A percentile compares a stretch with the other conserved stretches of the same genome.
phyloP scores from a whole-genome alignment of 2,329 filamentous ascomycete species.

The Alternaria infectoria region DNA sequence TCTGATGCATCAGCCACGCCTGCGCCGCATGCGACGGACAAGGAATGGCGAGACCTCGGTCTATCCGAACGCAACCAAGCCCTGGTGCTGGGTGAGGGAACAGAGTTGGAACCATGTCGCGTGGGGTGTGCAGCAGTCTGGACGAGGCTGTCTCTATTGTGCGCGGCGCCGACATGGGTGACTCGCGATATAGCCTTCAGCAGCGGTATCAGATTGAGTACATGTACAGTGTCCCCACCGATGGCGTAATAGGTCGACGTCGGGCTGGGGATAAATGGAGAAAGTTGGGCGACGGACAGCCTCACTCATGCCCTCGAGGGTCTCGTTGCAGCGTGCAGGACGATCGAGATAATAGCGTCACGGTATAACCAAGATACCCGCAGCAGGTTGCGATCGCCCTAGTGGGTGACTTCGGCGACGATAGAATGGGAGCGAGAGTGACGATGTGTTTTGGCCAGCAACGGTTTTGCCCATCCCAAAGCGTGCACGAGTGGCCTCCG shows the following conservation, averaged over 20 bases:
- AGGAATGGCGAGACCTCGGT: slow-evolving; percentile 16
- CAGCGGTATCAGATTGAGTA: slow-evolving; percentile 29
- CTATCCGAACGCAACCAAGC: slow-evolving; percentile 7
- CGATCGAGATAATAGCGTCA: slow-evolving; percentile 18
- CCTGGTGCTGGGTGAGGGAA: neutral
- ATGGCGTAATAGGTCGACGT: slow-evolving; percentile 14
- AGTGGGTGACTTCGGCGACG: slow-evolving; percentile 5
- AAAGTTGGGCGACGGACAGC: slow-evolving; percentile 10
- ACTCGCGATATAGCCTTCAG: neutral
- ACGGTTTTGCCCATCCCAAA: slow-evolving; percentile 26
- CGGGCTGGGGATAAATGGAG: slow-evolving; percentile 10
- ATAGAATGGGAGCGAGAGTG: neutral
- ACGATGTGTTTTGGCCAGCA: slow-evolving; percentile 6
- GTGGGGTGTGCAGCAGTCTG: slow-evolving; percentile 3
- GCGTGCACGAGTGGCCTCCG: slow-evolving; percentile 5
- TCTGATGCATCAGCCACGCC: slow-evolving; percentile 23
- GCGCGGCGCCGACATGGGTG: neutral
- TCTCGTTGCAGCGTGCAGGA: neutral
- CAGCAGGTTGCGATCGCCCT: neutral
- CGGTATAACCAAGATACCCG: slow-evolving; percentile 14
- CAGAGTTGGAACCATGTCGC: neutral
- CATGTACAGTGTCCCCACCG: slow-evolving; percentile 2
- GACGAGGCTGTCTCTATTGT: slow-evolving; percentile 2
- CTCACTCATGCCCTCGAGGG: slow-evolving; percentile 1
- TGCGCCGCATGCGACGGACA: slow-evolving; percentile 17